A percentile compares a stretch with the other conserved stretches of the same genome.
These are phyloP conservation scores for Hypomyces rosellus DNA, from an alignment of 2,329 filamentous ascomycete species.

Conservation along the genomic window DNA sequence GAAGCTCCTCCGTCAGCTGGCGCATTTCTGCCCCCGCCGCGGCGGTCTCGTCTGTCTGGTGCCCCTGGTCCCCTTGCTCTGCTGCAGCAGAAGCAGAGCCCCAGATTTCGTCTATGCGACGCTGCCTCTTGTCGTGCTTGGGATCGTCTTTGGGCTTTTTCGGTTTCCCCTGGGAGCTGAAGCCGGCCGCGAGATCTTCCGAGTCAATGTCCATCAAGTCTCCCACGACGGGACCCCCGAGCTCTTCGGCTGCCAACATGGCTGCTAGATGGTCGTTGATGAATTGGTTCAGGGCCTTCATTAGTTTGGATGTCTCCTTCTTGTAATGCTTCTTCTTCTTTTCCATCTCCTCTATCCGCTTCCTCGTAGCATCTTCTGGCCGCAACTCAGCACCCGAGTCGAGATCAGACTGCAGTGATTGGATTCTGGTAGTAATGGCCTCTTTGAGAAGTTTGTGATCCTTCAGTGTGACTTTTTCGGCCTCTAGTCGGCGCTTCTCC, in stretches of 20 bases:
- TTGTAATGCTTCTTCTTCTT: conserved; percentile 55
- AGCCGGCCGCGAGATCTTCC: conserved; percentile 53
- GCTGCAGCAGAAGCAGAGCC: conserved; percentile 26
- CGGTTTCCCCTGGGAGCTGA: conserved; percentile 52
- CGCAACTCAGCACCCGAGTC: conserved; percentile 51
- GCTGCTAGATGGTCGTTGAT: conserved; percentile 63
- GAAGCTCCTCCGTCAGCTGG: conserved; percentile 52
- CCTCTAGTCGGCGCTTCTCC: conserved; percentile 41
- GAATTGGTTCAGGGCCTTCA: conserved; percentile 61
- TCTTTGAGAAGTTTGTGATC: conserved; percentile 51
- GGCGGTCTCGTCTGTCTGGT: conserved; percentile 39
- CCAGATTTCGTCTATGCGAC: conserved; percentile 60
- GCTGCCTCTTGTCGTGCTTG: conserved; percentile 47
- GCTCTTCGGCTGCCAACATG: conserved; percentile 76
- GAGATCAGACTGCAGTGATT: conserved; percentile 51
- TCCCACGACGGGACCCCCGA: conserved; percentile 76
- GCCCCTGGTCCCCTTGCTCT: conserved; percentile 15
- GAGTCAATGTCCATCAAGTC: conserved; percentile 60
- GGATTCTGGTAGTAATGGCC: conserved; percentile 52
- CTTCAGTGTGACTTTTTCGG: conserved; percentile 42
- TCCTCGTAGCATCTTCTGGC: conserved; percentile 54
- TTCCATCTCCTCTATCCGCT: conserved; percentile 55
- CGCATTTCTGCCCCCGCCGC: conserved; percentile 53
- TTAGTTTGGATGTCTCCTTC: conserved; percentile 52
- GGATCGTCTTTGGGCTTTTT: conserved; percentile 39